These are phyloP conservation scores for Xylaria intraflava DNA, from an alignment of 495 filamentous ascomycete genomes.

Conservation along the genomic window DNA sequence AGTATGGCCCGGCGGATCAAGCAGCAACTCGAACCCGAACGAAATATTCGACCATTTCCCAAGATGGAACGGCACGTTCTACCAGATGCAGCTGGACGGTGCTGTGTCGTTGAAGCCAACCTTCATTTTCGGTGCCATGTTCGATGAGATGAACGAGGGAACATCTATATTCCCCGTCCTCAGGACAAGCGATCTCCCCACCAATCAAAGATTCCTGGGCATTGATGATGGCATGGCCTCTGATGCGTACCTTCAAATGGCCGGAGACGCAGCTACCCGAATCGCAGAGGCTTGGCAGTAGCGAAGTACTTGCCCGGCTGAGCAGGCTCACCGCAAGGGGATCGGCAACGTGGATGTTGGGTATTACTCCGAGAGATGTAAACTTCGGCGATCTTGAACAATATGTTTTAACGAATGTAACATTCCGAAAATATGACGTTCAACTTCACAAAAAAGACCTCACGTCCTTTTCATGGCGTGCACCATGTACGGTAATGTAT, in stretches of 20 bases:
- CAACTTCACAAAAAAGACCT: too few species aligned
- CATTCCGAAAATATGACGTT: too few species aligned
- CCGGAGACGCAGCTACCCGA: slow-evolving; percentile 11
- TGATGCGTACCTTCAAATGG: slow-evolving; percentile 27
- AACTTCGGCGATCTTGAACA: too few species aligned
- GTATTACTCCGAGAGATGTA: too few species aligned
- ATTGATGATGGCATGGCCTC: slow-evolving; percentile 26
- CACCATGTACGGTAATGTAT: too few species aligned
- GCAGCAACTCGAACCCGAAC: slow-evolving; percentile 18
- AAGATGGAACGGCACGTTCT: slow-evolving; percentile 28
- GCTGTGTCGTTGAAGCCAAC: slow-evolving; percentile 24
- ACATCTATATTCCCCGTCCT: slow-evolving; percentile 20
- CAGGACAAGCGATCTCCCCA: slow-evolving; percentile 18
- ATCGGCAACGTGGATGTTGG: too few species aligned
- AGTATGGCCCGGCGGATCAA: slow-evolving; percentile 23
- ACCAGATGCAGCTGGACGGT: slow-evolving; percentile 23
- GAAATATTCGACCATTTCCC: slow-evolving; percentile 22
- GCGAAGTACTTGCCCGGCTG: too few species aligned
- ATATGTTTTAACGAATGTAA: too few species aligned
- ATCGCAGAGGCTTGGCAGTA: slow-evolving; percentile 8
- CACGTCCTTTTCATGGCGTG: too few species aligned
- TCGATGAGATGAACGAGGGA: slow-evolving; percentile 29
- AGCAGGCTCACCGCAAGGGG: background rate
- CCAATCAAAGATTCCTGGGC: slow-evolving; percentile 26
- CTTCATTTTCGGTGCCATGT: slow-evolving; percentile 31